Evolutionary conservation across 2,329 filamentous ascomycete genomes (phyloP).

Genomic region (Pseudogymnoascus sp.): DNA sequence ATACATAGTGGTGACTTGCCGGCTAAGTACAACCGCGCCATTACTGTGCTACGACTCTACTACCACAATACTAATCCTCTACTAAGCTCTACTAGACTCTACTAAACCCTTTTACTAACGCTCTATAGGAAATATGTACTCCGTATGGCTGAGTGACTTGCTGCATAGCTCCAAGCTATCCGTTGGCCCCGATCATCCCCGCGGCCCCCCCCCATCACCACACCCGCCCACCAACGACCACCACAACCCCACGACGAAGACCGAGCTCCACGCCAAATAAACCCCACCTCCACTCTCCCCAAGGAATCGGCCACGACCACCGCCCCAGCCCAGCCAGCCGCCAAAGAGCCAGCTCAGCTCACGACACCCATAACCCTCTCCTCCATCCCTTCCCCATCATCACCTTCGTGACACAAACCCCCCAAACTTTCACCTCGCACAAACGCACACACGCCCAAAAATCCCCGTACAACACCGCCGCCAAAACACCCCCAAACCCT

Average conservation of each 20-base stretch:
- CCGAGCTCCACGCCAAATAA: background rate
- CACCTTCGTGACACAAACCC: background rate
- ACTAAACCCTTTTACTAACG: background rate
- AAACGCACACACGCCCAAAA: background rate
- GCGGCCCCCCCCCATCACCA: background rate
- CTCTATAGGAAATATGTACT: conserved; percentile 1
- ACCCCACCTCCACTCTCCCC: background rate
- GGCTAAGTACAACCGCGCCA: background rate
- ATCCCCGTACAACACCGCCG: background rate
- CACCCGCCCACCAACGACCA: background rate
- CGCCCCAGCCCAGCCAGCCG: background rate
- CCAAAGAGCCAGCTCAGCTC: background rate
- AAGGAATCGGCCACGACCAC: background rate
- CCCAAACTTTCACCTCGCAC: background rate
- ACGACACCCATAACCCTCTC: background rate
- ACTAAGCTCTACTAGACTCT: background rate
- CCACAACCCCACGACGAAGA: too few species aligned
- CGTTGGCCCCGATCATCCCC: background rate
- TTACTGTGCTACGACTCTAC: background rate
- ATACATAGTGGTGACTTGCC: background rate
- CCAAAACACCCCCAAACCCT: background rate
- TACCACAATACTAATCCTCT: background rate
- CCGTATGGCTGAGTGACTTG: background rate
- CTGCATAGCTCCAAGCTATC: background rate
- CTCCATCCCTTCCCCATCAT: background rate